Evolutionary conservation across 2,329 filamentous ascomycete species (phyloP).

Genomic region (Didymella arachidicola): DNA sequence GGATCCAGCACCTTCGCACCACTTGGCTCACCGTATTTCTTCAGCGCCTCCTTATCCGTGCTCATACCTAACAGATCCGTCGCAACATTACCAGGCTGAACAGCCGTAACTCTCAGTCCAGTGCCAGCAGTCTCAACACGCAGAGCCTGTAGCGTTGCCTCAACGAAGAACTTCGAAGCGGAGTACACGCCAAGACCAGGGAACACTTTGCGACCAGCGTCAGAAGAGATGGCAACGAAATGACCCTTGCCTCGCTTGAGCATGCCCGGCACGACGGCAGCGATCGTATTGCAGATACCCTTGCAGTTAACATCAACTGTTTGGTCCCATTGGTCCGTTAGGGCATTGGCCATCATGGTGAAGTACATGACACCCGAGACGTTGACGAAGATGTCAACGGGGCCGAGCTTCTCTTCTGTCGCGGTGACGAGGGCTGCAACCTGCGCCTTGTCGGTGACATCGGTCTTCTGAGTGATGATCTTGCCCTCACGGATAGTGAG

Average conservation of each 20-base stretch:
- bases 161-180: conserved; percentile 84
- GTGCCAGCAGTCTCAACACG: conserved; percentile 78
- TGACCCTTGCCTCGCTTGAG: conserved; percentile 73
- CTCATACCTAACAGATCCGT: conserved; percentile 78
- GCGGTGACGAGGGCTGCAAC: conserved; percentile 71
- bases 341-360: conserved; percentile 82
- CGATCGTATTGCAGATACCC: conserved; percentile 76
- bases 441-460: conserved; percentile 72
- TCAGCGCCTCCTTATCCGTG: conserved; percentile 76
- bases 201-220: conserved; percentile 82
- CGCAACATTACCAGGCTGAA: conserved; percentile 79
- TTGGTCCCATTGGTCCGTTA: conserved; percentile 78
- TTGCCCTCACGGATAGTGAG: conserved; percentile 67
- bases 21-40: conserved; percentile 78
- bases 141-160: conserved; percentile 77
- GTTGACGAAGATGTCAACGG: conserved; percentile 79
- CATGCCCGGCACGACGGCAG: conserved; percentile 75
- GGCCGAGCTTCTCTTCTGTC: conserved; percentile 69
- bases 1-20: conserved; percentile 78
- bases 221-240: conserved; percentile 82
- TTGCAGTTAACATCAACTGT: conserved; percentile 90
- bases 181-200: conserved; percentile 83
- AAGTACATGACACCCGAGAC: conserved; percentile 90
- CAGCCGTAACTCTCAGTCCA: conserved; percentile 74
- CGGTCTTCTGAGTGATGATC: conserved; percentile 73